Base-by-base conservation (phyloP, 108 stramenopile species). In the Fragilariopsis cylindrus region DNA sequence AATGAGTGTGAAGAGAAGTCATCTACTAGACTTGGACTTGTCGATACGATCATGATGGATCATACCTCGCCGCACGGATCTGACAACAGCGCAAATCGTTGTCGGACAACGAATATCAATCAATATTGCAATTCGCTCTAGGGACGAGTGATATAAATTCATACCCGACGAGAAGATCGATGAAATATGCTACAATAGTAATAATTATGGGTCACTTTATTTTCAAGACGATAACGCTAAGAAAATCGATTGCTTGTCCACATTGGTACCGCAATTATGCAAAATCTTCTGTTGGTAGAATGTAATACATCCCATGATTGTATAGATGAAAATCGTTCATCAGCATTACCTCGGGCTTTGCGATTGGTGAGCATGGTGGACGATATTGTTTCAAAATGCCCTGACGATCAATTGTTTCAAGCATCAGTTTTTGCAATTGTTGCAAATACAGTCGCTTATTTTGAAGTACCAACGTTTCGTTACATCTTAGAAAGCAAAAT, bases 391-490 rank as follows among this genome's bases (percentile, higher is more conserved):
- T 15, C 6, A 15, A 63, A 63, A 15, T 45, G 43, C 43, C 19
- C 40, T 44, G 62, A 63, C 16, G 15, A 9, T 12, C 42, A 45
- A 9, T 5, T 41, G 16, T 7, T 45, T 5, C 62, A 41, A 9
- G 62, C 42, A 43, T 63, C 62, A 45, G 15, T 45, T n/a, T 63
- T 63, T n/a, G 62, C 62, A 43, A 63, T 45, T 13, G 16, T 63
- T 63, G 62, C n/a, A 4, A 63, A 15, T 42, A 63, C 62, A 43
- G 40, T 63, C 7, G 3, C 39, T 8, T 63, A 63, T 12, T 63
- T 63, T 44, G 62, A 63, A 63, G 62, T 63, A 40, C 62, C 62
- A 8, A 44, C 43, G 46, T 45, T 7, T 8, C 62, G 62, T 63
- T 43, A 12, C n/a, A 12, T 40, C 45, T 15, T 63, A 43, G 62